These are phyloP conservation scores for Populus hybrid DNA, from an alignment of 441 rosid genomes.

Conservation along the genomic window DNA sequence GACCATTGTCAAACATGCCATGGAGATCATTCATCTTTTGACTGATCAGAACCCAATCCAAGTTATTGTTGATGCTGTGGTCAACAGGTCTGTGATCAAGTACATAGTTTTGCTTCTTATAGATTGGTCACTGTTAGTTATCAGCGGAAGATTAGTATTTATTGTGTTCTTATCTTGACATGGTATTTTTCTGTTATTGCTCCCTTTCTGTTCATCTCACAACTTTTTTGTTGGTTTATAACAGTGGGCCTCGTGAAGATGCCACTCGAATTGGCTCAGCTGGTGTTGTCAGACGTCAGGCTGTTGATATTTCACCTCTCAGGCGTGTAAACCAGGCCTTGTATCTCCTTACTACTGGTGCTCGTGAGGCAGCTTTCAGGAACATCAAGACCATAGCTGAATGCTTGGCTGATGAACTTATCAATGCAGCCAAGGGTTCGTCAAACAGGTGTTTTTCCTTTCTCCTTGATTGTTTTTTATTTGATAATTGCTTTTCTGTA, in stretches of 20 bases:
- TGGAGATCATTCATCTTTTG: conserved; percentile 77
- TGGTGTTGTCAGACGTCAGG: conserved; percentile 89
- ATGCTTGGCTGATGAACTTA: conserved; percentile 86
- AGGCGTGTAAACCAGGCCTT: conserved; percentile 76
- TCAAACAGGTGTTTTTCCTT: conserved; percentile 58
- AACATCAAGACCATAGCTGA: conserved; percentile 83
- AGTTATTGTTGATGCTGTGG: conserved; percentile 74
- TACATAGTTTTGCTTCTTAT: background rate
- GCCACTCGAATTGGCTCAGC: conserved; percentile 89
- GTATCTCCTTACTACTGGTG: conserved; percentile 79
- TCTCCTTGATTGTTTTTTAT: no score
- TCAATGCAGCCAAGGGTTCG: conserved; percentile 91
- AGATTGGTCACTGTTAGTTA: background rate
- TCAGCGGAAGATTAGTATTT: background rate
- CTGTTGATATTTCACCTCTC: conserved; percentile 80
- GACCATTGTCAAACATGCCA: conserved; percentile 69
- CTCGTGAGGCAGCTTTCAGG: conserved; percentile 82
- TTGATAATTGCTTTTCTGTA: background rate
- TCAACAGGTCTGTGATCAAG: conserved; percentile 49
- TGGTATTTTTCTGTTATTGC: background rate
- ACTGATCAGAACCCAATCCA: conserved; percentile 82
- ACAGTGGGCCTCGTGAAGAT: conserved; percentile 58
- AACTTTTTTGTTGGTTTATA: background rate
- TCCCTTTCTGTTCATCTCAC: background rate
- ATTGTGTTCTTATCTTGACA: background rate